Base-by-base conservation (phyloP, 1,139 yeast genomes). In the Geotrichum bryndzae region DNA sequence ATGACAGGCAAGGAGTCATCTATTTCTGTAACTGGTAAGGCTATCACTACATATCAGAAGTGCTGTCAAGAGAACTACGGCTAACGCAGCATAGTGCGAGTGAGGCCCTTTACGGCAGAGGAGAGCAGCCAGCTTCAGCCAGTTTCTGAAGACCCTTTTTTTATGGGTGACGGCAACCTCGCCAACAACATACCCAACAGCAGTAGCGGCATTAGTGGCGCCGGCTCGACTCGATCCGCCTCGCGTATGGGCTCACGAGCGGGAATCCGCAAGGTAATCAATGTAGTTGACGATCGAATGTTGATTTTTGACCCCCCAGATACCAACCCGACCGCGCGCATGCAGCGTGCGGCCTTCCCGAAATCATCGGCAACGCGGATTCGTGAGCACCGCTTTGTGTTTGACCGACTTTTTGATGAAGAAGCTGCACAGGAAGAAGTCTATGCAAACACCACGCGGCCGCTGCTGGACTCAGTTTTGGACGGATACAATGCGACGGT, bases 401-500 rank as follows among this genome's bases (percentile, higher is more conserved):
- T 91, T 75, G 97, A 92, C 74, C 78, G 81, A 65, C 76, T 91
- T 13, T 90, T 90, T 72, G 95, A 88, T 70, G 85, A 82, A 60
- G 74, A 73, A 45, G 76, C 88, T 0, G 66, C 83, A 0, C 97
- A 91, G 70, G 78, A 80, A 23, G 86, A 87, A 8, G 90, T 91
- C 0, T 91, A 85, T 69, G 73, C 77, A 35, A 75, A 76, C 53
- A 89, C 96, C 0, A 84, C 96, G 0, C 77, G 80, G 59, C 92
- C 96, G 0, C 76, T 90, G 56, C 76, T 91, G 8, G 91, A 86
- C 65, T 82, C 87, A 52, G 85, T 90, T 0, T 73, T 91, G 55
- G 96, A 88, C 66, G 97, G 97, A 0, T 90, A 79, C 73, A 90
- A 92, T 73, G 87, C 96, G 5, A 91, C 97, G 0, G 91, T 92